Percentiles rank a stretch among this genome's conserved stretches.
Evolutionary conservation across 208 protist genomes (phyloP).

Genomic region (Acanthamoeba castellanii): DNA sequence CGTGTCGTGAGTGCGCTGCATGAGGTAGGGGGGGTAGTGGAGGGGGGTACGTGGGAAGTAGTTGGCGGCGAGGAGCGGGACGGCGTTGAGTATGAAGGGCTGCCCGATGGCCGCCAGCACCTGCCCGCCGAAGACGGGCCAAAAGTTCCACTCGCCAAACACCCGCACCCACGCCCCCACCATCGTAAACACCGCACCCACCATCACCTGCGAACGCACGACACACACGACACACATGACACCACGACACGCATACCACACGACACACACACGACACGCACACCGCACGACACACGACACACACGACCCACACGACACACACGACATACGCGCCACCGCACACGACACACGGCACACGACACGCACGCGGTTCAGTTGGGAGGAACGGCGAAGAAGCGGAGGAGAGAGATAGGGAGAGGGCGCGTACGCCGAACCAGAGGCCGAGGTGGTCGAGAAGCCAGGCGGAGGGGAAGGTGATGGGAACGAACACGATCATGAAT

Average conservation of each 20-base stretch:
- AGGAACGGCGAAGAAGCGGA: neutral
- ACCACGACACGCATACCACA: too few relatives aligned
- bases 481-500: conserved; percentile 68
- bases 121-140: conserved; percentile 34
- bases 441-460: conserved; percentile 19
- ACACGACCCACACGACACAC: too few relatives aligned
- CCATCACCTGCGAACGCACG: neutral
- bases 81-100: conserved; percentile 26
- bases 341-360: too few relatives aligned
- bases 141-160: conserved; percentile 38
- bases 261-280: too few relatives aligned
- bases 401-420: too few relatives aligned
- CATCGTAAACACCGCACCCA: neutral
- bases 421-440: conserved; percentile 34
- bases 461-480: neutral
- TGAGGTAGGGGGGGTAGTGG: neutral
- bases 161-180: neutral
- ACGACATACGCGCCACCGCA: too few relatives aligned
- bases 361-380: too few relatives aligned
- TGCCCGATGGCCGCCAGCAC: conserved; percentile 20
- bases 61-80: neutral
- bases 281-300: too few relatives aligned
- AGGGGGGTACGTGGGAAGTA: conserved; percentile 3
- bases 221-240: too few relatives aligned
- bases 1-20: neutral